Conservation (phyloP, 371 early-diverging fungal species). For the Apophysomyces variabilis region DNA sequence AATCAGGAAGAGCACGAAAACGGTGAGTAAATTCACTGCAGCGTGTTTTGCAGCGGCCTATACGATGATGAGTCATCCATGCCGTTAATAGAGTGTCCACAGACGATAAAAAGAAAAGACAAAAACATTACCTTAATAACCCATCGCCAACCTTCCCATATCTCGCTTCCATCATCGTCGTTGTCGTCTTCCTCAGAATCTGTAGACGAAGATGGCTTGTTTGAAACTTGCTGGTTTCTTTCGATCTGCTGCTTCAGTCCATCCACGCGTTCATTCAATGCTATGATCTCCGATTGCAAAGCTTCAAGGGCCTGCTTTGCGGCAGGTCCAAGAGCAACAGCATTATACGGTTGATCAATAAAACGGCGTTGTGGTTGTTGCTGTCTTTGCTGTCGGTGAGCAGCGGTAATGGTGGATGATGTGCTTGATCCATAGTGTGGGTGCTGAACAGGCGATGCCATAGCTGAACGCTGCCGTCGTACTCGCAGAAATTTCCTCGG, state of each 20-base stretch:
- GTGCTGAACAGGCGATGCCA: slow-evolving; percentile 6
- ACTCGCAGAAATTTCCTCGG: not conserved
- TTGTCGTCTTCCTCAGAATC: slow-evolving; percentile 14
- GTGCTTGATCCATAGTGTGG: slow-evolving; percentile 29
- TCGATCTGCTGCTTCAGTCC: slow-evolving; percentile 36
- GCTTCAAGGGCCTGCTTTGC: slow-evolving; percentile 53
- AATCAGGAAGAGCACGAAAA: slow-evolving; percentile 7
- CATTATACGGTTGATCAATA: slow-evolving; percentile 18
- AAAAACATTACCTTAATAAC: slow-evolving; percentile 37
- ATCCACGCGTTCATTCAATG: slow-evolving; percentile 54
- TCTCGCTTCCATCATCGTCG: slow-evolving; percentile 16
- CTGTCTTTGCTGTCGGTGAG: slow-evolving; percentile 14
- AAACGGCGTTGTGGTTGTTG: slow-evolving; percentile 11
- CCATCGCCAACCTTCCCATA: slow-evolving; percentile 38
- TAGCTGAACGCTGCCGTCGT: slow-evolving; percentile 4
- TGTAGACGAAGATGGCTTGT: not conserved
- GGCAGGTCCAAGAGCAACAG: slow-evolving; percentile 43
- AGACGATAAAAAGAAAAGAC: slow-evolving; percentile 10
- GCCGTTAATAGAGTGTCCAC: not conserved
- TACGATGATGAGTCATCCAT: not conserved
- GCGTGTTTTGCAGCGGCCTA: slow-evolving; percentile 21
- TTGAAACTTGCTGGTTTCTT: not conserved
- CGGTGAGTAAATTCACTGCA: slow-evolving; percentile 18
- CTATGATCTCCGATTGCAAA: slow-evolving; percentile 50
- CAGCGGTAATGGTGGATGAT: slow-evolving; percentile 49